Conservation (phyloP, 805 yeast species). For the Clavispora asparagi region DNA sequence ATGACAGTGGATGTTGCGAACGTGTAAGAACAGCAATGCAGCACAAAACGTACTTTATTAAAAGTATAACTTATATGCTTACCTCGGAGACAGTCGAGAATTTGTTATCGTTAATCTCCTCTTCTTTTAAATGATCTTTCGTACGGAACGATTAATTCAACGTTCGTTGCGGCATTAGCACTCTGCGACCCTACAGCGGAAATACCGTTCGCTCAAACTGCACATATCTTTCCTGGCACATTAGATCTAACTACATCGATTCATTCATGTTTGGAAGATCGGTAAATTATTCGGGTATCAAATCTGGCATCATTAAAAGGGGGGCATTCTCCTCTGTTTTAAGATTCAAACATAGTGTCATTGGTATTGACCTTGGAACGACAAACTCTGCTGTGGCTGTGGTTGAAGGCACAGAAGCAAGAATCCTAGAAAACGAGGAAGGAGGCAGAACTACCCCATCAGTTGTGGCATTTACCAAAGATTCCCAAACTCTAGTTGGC, state of each 20-base stretch:
- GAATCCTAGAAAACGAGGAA: constrained; percentile 70
- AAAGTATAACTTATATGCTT: too few relatives aligned
- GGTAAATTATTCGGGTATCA: background rate
- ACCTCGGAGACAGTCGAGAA: too few relatives aligned
- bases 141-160: too few relatives aligned
- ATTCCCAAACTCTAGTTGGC: constrained; percentile 44
- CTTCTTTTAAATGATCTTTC: too few relatives aligned
- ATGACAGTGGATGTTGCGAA: too few relatives aligned
- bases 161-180: too few relatives aligned
- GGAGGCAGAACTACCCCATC: constrained; percentile 81
- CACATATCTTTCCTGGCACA: background rate
- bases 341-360: constrained; percentile 36
- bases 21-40: too few relatives aligned
- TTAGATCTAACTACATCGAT: background rate
- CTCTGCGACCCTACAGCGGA: too few relatives aligned
- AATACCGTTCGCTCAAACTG: background rate
- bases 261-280: background rate
- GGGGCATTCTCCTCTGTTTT: background rate
- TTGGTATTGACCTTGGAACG: constrained; percentile 82
- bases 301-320: background rate
- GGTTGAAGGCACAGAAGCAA: constrained; percentile 57
- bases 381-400: constrained; percentile 84
- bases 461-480: constrained; percentile 58
- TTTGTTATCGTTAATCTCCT: too few relatives aligned
- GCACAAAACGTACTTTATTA: too few relatives aligned